A percentile compares a stretch with the other conserved stretches of the same genome.
Evolutionary conservation across 306 rosid genomes (phyloP).

Genomic region (Hippophae tibetana): DNA sequence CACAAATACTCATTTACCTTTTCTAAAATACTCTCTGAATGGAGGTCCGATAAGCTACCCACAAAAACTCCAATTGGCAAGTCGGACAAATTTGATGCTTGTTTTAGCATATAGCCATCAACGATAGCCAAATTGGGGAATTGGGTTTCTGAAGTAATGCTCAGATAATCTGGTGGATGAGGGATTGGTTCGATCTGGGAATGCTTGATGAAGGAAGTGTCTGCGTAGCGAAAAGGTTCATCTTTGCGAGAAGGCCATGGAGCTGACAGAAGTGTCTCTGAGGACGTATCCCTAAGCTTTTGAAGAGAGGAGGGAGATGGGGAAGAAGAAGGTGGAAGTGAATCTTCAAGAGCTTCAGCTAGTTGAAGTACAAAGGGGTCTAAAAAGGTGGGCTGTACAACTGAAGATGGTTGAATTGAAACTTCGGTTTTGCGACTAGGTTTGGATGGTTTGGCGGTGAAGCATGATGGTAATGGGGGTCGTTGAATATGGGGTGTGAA

Average conservation of each 20-base stretch:
- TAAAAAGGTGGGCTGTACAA: slow-evolving; percentile 28
- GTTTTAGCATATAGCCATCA: slow-evolving; percentile 39
- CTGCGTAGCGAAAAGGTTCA: slow-evolving; percentile 87
- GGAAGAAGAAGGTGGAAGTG: slow-evolving; percentile 34
- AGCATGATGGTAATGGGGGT: slow-evolving; percentile 20
- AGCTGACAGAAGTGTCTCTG: slow-evolving; percentile 57
- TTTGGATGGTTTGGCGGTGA: slow-evolving; percentile 16
- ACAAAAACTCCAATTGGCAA: slow-evolving; percentile 57
- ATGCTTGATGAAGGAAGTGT: slow-evolving; percentile 56
- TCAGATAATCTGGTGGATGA: slow-evolving; percentile 21
- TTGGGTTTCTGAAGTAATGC: slow-evolving; percentile 12
- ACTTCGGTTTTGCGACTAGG: slow-evolving; percentile 19
- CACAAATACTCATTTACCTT: slow-evolving; percentile 36
- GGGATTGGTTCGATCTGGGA: slow-evolving; percentile 58
- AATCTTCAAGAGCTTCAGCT: slow-evolving; percentile 85
- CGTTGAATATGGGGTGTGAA: slow-evolving; percentile 31
- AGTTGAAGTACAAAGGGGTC: slow-evolving; percentile 85
- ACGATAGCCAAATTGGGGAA: slow-evolving; percentile 38
- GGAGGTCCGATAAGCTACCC: slow-evolving; percentile 41
- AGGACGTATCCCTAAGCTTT: slow-evolving; percentile 52
- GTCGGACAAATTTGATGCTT: slow-evolving; percentile 20
- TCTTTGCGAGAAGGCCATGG: slow-evolving; percentile 87
- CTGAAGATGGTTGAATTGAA: slow-evolving; percentile 27
- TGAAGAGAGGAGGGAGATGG: slow-evolving; percentile 35
- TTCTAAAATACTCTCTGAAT: slow-evolving; percentile 22